Evolutionary conservation across 2,329 filamentous ascomycete genomes (phyloP).

Genomic region (Diaporthe amygdali): DNA sequence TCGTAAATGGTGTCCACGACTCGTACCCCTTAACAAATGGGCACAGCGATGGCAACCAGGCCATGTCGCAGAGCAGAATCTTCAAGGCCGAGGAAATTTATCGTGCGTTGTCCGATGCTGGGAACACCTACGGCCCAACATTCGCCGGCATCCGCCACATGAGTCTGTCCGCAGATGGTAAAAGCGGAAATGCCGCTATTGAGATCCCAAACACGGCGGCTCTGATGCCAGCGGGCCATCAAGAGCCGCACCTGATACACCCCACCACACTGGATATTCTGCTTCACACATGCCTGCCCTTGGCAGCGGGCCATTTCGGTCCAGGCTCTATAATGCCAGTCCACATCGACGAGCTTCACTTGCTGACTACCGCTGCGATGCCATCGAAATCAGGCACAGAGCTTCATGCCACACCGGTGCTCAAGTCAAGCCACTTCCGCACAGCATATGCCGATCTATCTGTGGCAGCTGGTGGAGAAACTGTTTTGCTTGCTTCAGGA

Average conservation of each 20-base stretch:
- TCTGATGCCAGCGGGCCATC: background rate
- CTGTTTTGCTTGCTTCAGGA: background rate
- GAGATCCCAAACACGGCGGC: background rate
- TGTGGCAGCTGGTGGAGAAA: background rate
- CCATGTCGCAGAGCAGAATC: background rate
- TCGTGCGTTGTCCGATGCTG: background rate
- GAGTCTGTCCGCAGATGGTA: background rate
- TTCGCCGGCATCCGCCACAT: background rate
- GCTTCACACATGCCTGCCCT: background rate
- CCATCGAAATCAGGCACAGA: background rate
- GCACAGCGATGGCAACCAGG: background rate
- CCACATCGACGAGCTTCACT: background rate
- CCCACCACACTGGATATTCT: slow-evolving; percentile 1
- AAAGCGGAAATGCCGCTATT: background rate
- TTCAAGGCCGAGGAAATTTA: background rate
- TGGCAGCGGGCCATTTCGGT: background rate
- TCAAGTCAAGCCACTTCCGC: background rate
- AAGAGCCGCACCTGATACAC: slow-evolving; percentile 4
- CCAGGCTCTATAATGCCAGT: background rate
- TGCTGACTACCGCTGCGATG: background rate
- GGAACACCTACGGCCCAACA: background rate
- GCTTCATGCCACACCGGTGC: background rate
- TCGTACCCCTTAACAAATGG: background rate
- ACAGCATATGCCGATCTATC: background rate
- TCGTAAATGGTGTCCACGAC: background rate